Base-by-base conservation (phyloP, 768 basidiomycete species). In the Calvatia gigantea region DNA sequence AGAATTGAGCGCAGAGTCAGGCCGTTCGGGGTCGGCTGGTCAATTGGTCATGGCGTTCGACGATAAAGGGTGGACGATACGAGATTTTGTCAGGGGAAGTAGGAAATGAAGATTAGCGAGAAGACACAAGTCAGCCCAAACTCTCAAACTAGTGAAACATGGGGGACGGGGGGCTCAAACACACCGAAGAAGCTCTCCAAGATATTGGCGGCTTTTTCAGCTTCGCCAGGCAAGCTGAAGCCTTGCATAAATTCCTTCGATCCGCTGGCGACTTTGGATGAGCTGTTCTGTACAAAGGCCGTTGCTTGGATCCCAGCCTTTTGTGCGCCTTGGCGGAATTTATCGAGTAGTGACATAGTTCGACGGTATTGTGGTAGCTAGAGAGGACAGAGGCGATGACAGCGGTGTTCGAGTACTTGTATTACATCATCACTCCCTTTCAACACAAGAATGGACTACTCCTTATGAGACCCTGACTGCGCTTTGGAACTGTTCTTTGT, bases 141-240 rank as follows among this genome's bases (percentile, higher is more conserved):
- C 21, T 35, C 17, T 27, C 15, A 42, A 33, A 44, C 39, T 45
- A 43, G 19, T 54, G 43, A 59, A 45, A 43, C 35, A 49, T n/a
- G n/a, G n/a, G n/a, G n/a, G n/a, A n/a, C n/a, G n/a, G n/a, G 42
- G 14, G 23, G 7, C 49, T 48, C 15, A 44, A 33, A 64, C 78
- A 52, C 66, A 93, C 92, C 94, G n/a, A 96, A 77, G 78, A 98
- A 98, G 60, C 84, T 86, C 59, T 84, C 85, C 28, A 98, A 73
- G 63, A 96, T 98, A 71, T 87, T 91, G 14, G 94, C 93, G 0
- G 94, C 92, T 67, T 97, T 97, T 58, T 94, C 89, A 38, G 93
- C 89, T 70, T 98, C 95, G 57, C 91, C 93, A 17, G 94, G 94
- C 21, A 98, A 77, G 37, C 82, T 85, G 73, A 98, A 98, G 3